Base-by-base conservation (phyloP, 106 monocot species). In the Vanilla planifolia region DNA sequence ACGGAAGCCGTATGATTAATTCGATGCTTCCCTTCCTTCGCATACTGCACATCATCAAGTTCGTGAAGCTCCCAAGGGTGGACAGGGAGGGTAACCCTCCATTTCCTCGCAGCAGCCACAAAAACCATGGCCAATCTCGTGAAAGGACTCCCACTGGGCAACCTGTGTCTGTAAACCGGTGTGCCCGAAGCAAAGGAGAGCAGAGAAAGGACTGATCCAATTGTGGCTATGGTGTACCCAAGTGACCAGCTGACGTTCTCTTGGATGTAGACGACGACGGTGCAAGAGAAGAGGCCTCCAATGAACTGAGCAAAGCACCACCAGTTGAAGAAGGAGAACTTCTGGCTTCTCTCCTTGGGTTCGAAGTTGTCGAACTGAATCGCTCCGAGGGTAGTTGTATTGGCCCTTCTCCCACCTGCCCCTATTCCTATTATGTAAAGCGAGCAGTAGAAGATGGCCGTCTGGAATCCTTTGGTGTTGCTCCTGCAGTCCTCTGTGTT, bases 321-420 rank as follows among this genome's bases (percentile, higher is more conserved):
- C 91, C 91, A 92, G 66, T 92, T 92, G 91, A 92, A 92, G 80
- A 92, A 92, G 73, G 86, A 86, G 59, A 92, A 71, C 75, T 92
- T 92, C 32, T 83, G 86, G 43, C 16, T 8, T 21, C 72, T 68
- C 69, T 92, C 91, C 59, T 72, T 82, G 0, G 79, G 71, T 61
- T 92, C 71, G 55, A 77, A 83, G 13, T 82, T 82, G 48, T 92
- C 91, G 41, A 92, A 92, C 46, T 92, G 91, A 73, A 86, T 86
- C 3, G 91, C 86, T 46, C 91, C 91, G 36, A 92, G 86, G 60
- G 91, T 92, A 15, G 91, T 86, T 66, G 86, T 86, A 72, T 92
- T 92, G 22, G 86, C 86, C 68, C 86, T 92, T 8, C 86, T 92
- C 25, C 91, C 86, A 28, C 91, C 91, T 0, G 86, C 83, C 14